Percentiles rank a stretch among this genome's conserved stretches.
phyloP scores from a whole-genome alignment of 2,329 filamentous ascomycete genomes.

The Ilyonectria sp. region DNA sequence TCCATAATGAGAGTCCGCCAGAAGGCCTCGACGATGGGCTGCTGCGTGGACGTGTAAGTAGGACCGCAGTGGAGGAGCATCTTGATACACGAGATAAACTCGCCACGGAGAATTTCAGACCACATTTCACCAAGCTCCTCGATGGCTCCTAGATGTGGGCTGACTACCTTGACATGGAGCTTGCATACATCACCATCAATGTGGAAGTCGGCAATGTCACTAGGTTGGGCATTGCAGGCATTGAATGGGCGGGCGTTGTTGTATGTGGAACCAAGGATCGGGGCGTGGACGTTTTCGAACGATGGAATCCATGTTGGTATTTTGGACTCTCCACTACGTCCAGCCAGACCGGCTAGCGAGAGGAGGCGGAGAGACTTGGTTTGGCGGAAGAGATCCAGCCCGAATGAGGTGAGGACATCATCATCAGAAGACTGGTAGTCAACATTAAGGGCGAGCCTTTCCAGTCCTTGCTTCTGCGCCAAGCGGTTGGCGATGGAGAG shows the following conservation, averaged over 20 bases:
- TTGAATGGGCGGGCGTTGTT: constrained; percentile 29
- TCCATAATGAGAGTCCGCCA: constrained; percentile 49
- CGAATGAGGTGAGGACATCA: constrained; percentile 34
- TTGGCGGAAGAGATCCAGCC: constrained; percentile 31
- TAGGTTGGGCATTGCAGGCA: constrained; percentile 6
- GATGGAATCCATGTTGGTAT: constrained; percentile 44
- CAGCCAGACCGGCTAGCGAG: constrained; percentile 38
- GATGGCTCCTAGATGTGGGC: constrained; percentile 38
- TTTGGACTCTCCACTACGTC: constrained; percentile 24
- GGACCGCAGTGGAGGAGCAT: constrained; percentile 42
- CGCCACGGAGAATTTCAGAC: constrained; percentile 25
- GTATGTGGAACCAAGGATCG: constrained; percentile 34
- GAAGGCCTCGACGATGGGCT: constrained; percentile 47
- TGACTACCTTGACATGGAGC: constrained; percentile 35
- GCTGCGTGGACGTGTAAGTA: constrained; percentile 36
- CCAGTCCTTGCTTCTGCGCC: constrained; percentile 25
- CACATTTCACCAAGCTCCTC: constrained; percentile 35
- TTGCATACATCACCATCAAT: constrained; percentile 25
- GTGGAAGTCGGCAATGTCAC: constrained; percentile 13
- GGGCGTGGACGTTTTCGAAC: constrained; percentile 39
- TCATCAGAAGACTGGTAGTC: constrained; percentile 41
- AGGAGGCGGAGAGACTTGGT: constrained; percentile 41
- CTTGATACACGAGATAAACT: constrained; percentile 33
- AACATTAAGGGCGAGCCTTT: constrained; percentile 31
- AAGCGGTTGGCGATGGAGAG: constrained; percentile 44